Evolutionary conservation across 352 stramenopile genomes (phyloP).

Genomic region (Globisporangium cylindrosporum): DNA sequence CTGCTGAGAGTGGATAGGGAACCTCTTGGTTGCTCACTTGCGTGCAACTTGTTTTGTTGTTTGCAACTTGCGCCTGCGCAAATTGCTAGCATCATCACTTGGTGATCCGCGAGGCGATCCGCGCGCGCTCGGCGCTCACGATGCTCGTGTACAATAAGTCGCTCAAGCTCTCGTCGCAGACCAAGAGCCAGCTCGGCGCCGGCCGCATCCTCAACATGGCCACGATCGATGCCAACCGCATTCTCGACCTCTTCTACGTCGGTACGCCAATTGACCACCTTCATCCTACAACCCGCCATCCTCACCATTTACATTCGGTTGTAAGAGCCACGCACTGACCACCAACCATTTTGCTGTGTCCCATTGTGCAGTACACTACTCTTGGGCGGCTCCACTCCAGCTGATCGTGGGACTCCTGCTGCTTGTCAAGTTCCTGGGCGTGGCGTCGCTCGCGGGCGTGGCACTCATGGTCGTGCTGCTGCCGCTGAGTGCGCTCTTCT

Average conservation of each 20-base stretch:
- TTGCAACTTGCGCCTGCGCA: conserved; percentile 1
- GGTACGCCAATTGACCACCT: conserved; percentile 14
- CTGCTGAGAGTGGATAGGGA: neutral
- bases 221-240: conserved; percentile 88
- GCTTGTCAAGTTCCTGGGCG: conserved; percentile 47
- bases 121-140: conserved; percentile 57
- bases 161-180: conserved; percentile 51
- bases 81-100: conserved; percentile 50
- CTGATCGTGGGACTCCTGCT: conserved; percentile 52
- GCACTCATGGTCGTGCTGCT: conserved; percentile 56
- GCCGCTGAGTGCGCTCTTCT: conserved; percentile 36
- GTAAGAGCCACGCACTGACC: neutral
- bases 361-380: conserved; percentile 42
- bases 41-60: neutral
- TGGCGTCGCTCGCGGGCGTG: conserved; percentile 52
- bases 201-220: conserved; percentile 94
- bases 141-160: conserved; percentile 68
- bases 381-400: conserved; percentile 59
- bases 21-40: neutral
- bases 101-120: conserved; percentile 62
- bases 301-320: neutral
- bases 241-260: conserved; percentile 84
- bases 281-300: neutral
- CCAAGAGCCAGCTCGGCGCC: conserved; percentile 48
- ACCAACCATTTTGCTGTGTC: neutral